Base-by-base conservation (phyloP, 192 early-diverging fungal genomes). In the Kappamyces sp. region DNA sequence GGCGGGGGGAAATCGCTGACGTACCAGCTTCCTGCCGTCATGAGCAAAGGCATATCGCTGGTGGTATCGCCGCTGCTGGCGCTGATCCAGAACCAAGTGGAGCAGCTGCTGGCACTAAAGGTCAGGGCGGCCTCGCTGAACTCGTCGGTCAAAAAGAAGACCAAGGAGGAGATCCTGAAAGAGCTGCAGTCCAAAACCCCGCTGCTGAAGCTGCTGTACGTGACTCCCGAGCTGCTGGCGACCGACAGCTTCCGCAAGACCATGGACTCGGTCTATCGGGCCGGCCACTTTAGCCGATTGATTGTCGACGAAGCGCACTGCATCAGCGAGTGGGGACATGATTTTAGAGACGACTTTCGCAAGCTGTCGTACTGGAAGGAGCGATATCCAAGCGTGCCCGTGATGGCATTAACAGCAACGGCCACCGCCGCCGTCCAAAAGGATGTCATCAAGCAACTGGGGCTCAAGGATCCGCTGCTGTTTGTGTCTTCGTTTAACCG, bases 391-490 rank as follows among this genome's bases (percentile, higher is more conserved):
- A 57, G 71, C 1, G 69, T 83, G 1, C 86, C 82, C 1, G 67
- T 93, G 47, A 83, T 88, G 68, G 90, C 89, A 2, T 66, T 93
- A 40, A 89, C 91, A 1, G 90, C 90, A 0, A 93, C 89, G 1
- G 78, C 78, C 5, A 79, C 74, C 40, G 39, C 7, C 42, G 66
- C 64, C 33, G 71, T 73, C 1, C 63, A 69, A 7, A 31, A 52
- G 1, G 75, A 77, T 49, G 73, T 77, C 38, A 49, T 71, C 46
- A 62, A 55, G 52, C 67, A 77, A 38, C 69, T 77, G 1, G 52
- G 55, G 12, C 54, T 77, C n/a, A 61, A 64, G 9, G 4, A 49
- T 8, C 57, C 43, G 9, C 61, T 64, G 5, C 41, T 55, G 2
- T 78, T 78, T 54, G 41, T 68, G 1, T 58, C 65, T 1, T 66